Evolutionary conservation across 345 rosid species (phyloP).

Genomic region (Sonneratia caseolaris): DNA sequence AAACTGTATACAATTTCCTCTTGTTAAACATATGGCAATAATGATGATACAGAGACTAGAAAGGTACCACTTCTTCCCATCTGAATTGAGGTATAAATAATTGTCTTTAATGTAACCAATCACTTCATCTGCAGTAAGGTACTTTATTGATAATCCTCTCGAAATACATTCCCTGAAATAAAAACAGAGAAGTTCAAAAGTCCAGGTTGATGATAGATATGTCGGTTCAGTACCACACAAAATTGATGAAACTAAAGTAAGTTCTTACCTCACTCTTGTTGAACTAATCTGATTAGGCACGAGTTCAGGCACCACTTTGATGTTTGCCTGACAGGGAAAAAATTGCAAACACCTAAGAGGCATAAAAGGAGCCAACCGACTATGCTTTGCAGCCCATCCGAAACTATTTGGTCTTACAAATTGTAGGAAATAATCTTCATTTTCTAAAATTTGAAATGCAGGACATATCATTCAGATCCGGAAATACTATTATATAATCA

Average conservation of each 20-base stretch:
- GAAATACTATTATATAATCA: background rate
- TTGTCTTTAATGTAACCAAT: conserved; percentile 44
- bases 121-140: conserved; percentile 63
- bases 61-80: conserved; percentile 2
- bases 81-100: conserved; percentile 30
- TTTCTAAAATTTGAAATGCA: background rate
- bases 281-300: conserved; percentile 86
- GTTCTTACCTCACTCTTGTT: conserved; percentile 53
- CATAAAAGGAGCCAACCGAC: background rate
- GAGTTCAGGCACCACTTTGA: conserved; percentile 48
- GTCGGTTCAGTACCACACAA: background rate
- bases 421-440: background rate
- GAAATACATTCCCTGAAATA: conserved; percentile 65
- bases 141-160: conserved; percentile 64
- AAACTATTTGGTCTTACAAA: background rate
- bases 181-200: background rate
- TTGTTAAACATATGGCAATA: background rate
- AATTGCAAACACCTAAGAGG: background rate
- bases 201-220: background rate
- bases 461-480: background rate
- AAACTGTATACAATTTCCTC: background rate
- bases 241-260: background rate
- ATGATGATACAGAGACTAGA: background rate
- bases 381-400: background rate
- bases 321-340: conserved; percentile 38